A percentile compares a stretch with the other conserved stretches of the same genome.
Evolutionary conservation across 352 stramenopile genomes (phyloP).

Genomic region (Phytophthora quininea): DNA sequence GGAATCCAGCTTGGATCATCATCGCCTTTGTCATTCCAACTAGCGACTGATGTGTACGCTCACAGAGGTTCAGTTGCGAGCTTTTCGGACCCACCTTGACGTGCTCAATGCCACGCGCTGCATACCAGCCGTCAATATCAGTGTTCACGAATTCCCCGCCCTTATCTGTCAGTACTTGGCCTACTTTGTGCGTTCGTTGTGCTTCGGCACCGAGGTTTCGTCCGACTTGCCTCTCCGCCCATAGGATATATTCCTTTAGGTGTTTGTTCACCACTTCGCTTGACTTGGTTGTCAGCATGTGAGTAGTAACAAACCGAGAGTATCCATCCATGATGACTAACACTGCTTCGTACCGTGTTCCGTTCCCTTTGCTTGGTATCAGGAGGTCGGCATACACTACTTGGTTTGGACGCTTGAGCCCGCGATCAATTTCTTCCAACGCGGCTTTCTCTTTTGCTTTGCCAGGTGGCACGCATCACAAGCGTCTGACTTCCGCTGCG

Average conservation of each 20-base stretch:
- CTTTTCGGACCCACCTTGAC: constrained; percentile 12
- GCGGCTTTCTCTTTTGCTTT: constrained; percentile 5
- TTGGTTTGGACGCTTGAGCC: neutral
- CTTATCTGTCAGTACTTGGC: constrained; percentile 9
- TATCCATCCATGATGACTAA: constrained; percentile 10
- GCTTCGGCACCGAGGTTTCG: neutral
- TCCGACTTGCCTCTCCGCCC: constrained; percentile 3
- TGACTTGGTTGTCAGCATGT: constrained; percentile 9
- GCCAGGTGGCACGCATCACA: constrained; percentile 7
- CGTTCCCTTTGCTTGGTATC: constrained; percentile 10
- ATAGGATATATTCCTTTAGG: constrained; percentile 12
- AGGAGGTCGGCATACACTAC: constrained; percentile 6
- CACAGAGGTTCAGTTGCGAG: constrained; percentile 16
- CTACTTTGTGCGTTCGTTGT: neutral
- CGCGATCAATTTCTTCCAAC: constrained; percentile 5
- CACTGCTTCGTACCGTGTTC: constrained; percentile 1
- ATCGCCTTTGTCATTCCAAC: neutral
- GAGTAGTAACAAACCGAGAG: constrained; percentile 5
- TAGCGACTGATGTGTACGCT: constrained; percentile 11
- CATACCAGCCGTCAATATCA: constrained; percentile 6
- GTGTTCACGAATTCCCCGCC: constrained; percentile 14
- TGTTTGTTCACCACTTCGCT: constrained; percentile 8
- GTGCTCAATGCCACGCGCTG: constrained; percentile 10
- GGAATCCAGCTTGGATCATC: constrained; percentile 5
- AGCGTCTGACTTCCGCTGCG: neutral